Conservation (phyloP, 371 early-diverging fungal genomes). For the Mucor plumbeus region DNA sequence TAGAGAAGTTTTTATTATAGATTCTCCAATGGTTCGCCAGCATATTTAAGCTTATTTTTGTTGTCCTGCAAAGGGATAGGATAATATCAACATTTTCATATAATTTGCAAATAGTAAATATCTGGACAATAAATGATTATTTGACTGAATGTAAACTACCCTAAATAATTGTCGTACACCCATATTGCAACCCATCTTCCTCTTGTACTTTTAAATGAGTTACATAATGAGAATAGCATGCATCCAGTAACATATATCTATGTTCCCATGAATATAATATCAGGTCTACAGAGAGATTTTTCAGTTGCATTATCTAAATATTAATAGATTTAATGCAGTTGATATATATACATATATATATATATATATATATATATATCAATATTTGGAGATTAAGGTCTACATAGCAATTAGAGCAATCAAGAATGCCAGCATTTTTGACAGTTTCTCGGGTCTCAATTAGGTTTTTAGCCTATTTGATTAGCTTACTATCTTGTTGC, state of each 20-base stretch:
- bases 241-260: background rate
- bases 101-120: too few relatives aligned
- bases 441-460: background rate
- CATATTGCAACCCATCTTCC: background rate
- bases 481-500: background rate
- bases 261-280: background rate
- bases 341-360: too few relatives aligned
- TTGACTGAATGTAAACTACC: background rate
- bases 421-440: background rate
- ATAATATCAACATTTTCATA: too few relatives aligned
- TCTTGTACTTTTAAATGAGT: background rate
- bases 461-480: background rate
- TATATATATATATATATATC: too few relatives aligned
- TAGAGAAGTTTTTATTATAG: too few relatives aligned
- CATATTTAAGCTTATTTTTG: too few relatives aligned
- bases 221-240: background rate
- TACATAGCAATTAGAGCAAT: too few relatives aligned
- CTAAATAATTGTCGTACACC: background rate
- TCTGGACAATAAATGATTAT: background rate
- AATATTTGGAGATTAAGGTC: too few relatives aligned
- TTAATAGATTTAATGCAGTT: too few relatives aligned
- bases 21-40: too few relatives aligned
- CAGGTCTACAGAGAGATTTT: background rate
- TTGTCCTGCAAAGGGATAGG: too few relatives aligned
- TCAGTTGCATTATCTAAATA: too few relatives aligned